Evolutionary conservation across 805 yeast species (phyloP).

Genomic region (Candida takata): DNA sequence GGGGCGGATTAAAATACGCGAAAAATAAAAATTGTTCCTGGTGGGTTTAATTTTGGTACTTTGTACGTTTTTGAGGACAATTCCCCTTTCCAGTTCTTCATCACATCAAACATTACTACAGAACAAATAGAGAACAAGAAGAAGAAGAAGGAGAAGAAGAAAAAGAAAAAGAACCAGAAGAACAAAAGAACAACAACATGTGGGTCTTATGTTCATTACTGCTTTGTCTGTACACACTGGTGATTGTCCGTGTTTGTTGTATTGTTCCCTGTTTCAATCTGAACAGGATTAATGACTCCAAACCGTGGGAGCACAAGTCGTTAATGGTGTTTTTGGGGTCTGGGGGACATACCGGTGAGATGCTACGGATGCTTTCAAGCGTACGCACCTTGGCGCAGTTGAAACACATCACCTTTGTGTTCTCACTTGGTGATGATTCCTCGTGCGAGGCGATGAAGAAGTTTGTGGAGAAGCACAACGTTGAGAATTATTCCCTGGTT

Average conservation of each 20-base stretch:
- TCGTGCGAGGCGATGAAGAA: slow-evolving; percentile 31
- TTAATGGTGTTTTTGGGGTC: slow-evolving; percentile 61
- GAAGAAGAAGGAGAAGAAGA: too few species aligned
- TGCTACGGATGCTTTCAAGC: slow-evolving; percentile 57
- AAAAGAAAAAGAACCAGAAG: too few species aligned
- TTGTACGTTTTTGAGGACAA: too few species aligned
- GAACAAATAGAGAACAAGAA: too few species aligned
- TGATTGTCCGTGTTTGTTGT: slow-evolving; percentile 9
- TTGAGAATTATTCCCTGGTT: slow-evolving; percentile 11
- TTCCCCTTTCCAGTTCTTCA: too few species aligned
- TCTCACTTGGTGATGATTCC: slow-evolving; percentile 45
- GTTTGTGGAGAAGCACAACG: slow-evolving; percentile 15
- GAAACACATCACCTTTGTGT: slow-evolving; percentile 27
- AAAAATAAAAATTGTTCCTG: too few species aligned
- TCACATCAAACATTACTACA: too few species aligned
- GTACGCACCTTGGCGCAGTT: slow-evolving; percentile 19
- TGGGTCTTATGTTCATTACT: slow-evolving; percentile 7
- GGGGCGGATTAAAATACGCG: too few species aligned
- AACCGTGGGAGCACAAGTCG: slow-evolving; percentile 8
- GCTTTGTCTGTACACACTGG: slow-evolving; percentile 5
- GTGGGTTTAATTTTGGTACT: too few species aligned
- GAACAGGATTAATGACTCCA: neutral
- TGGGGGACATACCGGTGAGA: slow-evolving; percentile 96
- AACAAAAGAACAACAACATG: slow-evolving; percentile 1
- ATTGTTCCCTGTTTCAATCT: slow-evolving; percentile 13